Percentiles rank a stretch among this genome's conserved stretches.
These are phyloP conservation scores for Hibiscus mutabilis DNA, from an alignment of 345 rosid species.

Conservation along the genomic window DNA sequence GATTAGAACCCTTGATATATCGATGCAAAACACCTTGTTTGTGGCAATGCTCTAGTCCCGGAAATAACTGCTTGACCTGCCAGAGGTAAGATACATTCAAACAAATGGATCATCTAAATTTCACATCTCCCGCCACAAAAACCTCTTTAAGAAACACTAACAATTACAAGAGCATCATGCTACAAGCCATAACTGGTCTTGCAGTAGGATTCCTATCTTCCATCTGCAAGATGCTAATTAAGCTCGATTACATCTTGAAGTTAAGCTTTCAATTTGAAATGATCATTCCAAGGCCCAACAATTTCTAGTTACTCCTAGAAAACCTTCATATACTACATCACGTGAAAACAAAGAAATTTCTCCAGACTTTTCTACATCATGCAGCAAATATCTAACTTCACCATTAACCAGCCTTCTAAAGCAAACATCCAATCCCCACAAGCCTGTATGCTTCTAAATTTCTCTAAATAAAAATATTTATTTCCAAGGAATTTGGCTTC, in stretches of 20 bases:
- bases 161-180: neutral
- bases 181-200: neutral
- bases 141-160: constrained; percentile 1
- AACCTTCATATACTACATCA: neutral
- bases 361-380: neutral
- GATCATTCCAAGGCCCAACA: neutral
- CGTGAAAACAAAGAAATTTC: neutral
- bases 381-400: neutral
- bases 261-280: neutral
- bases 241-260: neutral
- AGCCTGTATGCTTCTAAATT: neutral
- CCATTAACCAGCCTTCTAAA: neutral
- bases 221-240: neutral
- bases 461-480: neutral
- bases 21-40: constrained; percentile 71
- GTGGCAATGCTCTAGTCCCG: constrained; percentile 92
- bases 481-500: neutral
- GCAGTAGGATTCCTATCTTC: neutral
- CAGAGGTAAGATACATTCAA: constrained; percentile 9
- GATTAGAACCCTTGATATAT: constrained; percentile 82
- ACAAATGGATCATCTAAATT: constrained; percentile 3
- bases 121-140: neutral
- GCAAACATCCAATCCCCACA: neutral
- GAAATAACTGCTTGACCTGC: constrained; percentile 70
- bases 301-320: neutral